Percentiles rank a stretch among this genome's conserved stretches.
These are phyloP conservation scores for Spiraea crenata DNA, from an alignment of 331 rosid species.

Conservation along the genomic window DNA sequence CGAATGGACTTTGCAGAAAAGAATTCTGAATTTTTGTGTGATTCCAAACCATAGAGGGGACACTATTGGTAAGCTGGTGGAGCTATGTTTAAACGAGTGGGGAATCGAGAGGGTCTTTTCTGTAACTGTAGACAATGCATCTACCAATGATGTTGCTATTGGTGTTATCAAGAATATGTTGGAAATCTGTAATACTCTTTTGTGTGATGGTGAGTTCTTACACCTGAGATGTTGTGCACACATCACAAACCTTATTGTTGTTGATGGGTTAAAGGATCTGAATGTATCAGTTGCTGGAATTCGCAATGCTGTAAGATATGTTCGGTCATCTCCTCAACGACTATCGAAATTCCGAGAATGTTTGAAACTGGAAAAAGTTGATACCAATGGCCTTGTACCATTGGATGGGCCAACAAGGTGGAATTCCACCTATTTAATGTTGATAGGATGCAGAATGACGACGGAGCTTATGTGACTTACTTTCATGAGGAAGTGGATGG, in stretches of 20 bases:
- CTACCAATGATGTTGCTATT: neutral
- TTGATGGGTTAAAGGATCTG: neutral
- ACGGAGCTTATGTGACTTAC: neutral
- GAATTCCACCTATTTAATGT: neutral
- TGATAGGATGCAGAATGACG: slow-evolving; percentile 4
- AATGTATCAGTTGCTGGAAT: neutral
- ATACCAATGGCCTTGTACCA: neutral
- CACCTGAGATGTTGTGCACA: neutral
- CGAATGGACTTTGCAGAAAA: slow-evolving; percentile 17
- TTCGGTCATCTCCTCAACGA: neutral
- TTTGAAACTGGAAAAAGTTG: neutral
- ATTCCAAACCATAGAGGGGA: slow-evolving; percentile 16
- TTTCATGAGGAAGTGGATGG: neutral
- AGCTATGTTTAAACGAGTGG: slow-evolving; percentile 8
- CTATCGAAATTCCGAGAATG: neutral
- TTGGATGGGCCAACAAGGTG: neutral
- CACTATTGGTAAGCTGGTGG: slow-evolving; percentile 1
- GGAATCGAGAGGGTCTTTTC: neutral
- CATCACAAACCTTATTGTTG: neutral
- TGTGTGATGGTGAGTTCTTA: neutral
- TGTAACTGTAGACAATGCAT: neutral
- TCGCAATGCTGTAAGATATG: neutral
- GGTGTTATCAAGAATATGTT: neutral
- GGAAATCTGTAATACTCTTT: neutral
- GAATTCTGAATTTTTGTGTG: slow-evolving; percentile 12